Evolutionary conservation across 768 basidiomycete genomes (phyloP).

Genomic region (Fomitopsis pulvina): DNA sequence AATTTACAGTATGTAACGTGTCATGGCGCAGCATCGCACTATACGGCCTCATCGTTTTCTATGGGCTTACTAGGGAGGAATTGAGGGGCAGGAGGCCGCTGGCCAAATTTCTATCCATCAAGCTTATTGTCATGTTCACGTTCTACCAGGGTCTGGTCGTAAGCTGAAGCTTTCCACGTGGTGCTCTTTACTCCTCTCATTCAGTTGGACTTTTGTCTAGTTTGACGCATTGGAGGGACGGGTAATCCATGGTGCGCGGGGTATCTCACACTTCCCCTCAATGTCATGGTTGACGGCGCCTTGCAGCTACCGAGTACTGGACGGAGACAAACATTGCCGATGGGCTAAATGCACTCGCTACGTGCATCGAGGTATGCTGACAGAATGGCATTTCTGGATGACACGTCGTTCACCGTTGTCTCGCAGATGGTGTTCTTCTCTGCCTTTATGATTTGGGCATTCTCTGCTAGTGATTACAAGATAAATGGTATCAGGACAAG

Average conservation of each 20-base stretch:
- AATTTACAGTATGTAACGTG: not conserved
- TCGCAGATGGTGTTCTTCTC: conserved; percentile 88
- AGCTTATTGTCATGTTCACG: conserved; percentile 81
- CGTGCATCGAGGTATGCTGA: conserved; percentile 66
- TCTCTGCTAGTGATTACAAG: conserved; percentile 62
- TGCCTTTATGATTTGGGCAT: conserved; percentile 78
- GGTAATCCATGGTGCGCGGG: conserved; percentile 61
- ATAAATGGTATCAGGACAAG: conserved; percentile 41
- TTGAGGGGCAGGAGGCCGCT: conserved; percentile 71
- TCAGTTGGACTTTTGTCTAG: conserved; percentile 28
- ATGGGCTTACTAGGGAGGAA: conserved; percentile 74
- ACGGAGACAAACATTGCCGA: conserved; percentile 78
- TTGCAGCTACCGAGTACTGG: conserved; percentile 71
- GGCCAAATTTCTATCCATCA: conserved; percentile 83
- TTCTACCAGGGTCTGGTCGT: conserved; percentile 83
- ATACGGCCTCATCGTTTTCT: conserved; percentile 82
- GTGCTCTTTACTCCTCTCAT: too few relatives aligned
- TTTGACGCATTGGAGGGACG: conserved; percentile 59
- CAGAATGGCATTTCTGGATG: not conserved
- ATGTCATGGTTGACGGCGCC: not conserved
- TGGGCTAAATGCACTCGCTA: conserved; percentile 75
- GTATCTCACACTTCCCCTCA: not conserved
- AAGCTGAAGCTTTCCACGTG: conserved; percentile 24
- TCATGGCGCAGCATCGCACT: conserved; percentile 55
- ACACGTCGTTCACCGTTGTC: not conserved